phyloP scores from a whole-genome alignment of 148 eudicot species.

The Persicaria maculosa region DNA sequence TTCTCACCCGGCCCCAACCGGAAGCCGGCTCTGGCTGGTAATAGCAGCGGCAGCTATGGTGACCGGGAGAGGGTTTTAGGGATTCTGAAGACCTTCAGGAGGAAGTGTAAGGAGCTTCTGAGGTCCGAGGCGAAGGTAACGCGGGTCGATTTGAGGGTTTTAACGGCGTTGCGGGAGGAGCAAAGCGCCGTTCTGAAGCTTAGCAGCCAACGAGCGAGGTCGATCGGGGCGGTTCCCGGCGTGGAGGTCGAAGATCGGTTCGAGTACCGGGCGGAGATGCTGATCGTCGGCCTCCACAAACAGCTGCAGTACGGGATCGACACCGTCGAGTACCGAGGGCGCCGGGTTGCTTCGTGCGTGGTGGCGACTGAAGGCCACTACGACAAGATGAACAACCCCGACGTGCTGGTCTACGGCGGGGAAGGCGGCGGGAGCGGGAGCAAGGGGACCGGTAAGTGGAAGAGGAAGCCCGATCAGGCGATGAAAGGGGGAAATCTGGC shows the following conservation, averaged over 20 bases:
- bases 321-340: background rate
- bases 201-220: background rate
- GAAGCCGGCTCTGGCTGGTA: background rate
- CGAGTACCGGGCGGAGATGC: background rate
- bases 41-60: background rate
- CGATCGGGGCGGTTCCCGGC: background rate
- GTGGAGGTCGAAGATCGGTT: background rate
- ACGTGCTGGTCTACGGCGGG: background rate
- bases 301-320: background rate
- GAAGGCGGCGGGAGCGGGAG: background rate
- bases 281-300: background rate
- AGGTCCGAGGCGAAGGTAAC: background rate
- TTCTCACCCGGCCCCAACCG: background rate
- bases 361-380: background rate
- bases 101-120: background rate
- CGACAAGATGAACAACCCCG: background rate
- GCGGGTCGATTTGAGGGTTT: background rate
- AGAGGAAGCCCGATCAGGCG: conserved; percentile 32
- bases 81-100: background rate
- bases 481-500: conserved; percentile 48
- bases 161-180: background rate
- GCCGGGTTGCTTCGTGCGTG: background rate
- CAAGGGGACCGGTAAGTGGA: background rate
- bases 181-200: background rate
- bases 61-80: background rate